phyloP scores from a whole-genome alignment of 2,329 filamentous ascomycete species.

The Calonectria hawksworthii region DNA sequence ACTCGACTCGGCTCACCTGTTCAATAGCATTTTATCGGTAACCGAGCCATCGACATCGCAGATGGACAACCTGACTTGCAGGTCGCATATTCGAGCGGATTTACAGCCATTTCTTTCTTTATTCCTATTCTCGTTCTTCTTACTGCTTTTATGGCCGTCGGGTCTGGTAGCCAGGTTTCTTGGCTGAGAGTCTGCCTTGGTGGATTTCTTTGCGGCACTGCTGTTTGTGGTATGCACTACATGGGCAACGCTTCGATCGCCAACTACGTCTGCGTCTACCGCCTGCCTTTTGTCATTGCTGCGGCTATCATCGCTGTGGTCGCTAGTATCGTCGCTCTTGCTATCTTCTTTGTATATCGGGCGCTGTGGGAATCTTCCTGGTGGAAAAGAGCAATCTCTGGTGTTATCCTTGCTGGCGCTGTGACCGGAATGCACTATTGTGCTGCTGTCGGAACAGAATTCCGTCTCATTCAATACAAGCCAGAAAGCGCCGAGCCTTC shows the following conservation, averaged over 20 bases:
- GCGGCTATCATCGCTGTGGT: conserved; percentile 80
- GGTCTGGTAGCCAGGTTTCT: conserved; percentile 68
- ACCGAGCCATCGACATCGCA: conserved; percentile 81
- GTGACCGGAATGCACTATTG: conserved; percentile 93
- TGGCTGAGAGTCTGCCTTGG: conserved; percentile 72
- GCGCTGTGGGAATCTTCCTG: conserved; percentile 83
- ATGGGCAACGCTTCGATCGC: conserved; percentile 86
- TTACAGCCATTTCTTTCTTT: conserved; percentile 84
- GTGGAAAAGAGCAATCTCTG: conserved; percentile 80
- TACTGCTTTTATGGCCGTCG: conserved; percentile 79
- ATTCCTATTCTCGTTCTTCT: conserved; percentile 83
- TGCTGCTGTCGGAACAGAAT: conserved; percentile 78
- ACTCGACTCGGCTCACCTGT: conserved; percentile 18
- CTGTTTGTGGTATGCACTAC: conserved; percentile 90
- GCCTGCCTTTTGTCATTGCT: conserved; percentile 71
- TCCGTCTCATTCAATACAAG: conserved; percentile 66
- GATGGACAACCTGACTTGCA: conserved; percentile 74
- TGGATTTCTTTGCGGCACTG: conserved; percentile 78
- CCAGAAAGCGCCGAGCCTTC: conserved; percentile 58
- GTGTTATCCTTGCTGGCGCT: conserved; percentile 77
- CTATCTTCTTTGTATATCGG: conserved; percentile 83
- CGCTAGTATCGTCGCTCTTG: conserved; percentile 78
- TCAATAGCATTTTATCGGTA: conserved; percentile 72
- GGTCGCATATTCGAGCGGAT: conserved; percentile 79
- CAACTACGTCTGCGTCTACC: conserved; percentile 80